Percentiles rank a stretch among this genome's conserved stretches.
Evolutionary conservation across 768 basidiomycete genomes (phyloP).

Genomic region (Boletales sp.): DNA sequence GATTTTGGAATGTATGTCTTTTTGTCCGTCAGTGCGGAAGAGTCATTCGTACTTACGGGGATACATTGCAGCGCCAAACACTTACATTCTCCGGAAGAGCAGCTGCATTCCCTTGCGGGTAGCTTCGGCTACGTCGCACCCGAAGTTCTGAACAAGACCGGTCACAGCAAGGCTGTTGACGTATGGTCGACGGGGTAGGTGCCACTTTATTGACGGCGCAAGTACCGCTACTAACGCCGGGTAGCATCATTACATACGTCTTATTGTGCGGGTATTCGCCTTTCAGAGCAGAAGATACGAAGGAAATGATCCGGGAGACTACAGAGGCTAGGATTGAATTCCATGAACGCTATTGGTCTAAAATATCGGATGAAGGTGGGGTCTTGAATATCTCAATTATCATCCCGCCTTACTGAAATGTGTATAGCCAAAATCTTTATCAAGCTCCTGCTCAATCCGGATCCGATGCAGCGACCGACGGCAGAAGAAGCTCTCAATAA

Average conservation of each 20-base stretch:
- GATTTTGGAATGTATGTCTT: conserved; percentile 90
- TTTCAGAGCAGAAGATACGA: conserved; percentile 80
- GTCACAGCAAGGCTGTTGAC: conserved; percentile 91
- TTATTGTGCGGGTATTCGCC: conserved; percentile 94
- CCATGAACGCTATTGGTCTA: conserved; percentile 93
- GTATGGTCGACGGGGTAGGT: conserved; percentile 89
- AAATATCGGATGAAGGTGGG: conserved; percentile 72
- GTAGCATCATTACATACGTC: conserved; percentile 91
- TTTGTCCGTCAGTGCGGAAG: not conserved
- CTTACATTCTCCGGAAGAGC: conserved; percentile 65
- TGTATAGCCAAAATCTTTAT: conserved; percentile 81
- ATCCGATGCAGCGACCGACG: conserved; percentile 69
- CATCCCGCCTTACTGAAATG: not conserved
- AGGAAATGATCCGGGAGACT: conserved; percentile 79
- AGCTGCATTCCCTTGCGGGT: conserved; percentile 69
- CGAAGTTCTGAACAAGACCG: conserved; percentile 74
- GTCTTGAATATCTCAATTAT: conserved; percentile 4
- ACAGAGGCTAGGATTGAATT: conserved; percentile 82
- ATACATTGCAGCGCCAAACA: conserved; percentile 69
- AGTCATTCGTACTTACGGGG: not conserved
- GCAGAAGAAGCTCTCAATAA: conserved; percentile 67
- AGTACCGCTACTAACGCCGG: not conserved
- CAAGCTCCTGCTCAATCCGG: conserved; percentile 59
- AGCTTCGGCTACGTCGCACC: conserved; percentile 92
- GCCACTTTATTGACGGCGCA: not conserved